Evolutionary conservation across 805 yeast genomes (phyloP).

Genomic region (Wickerhamomyces subpelliculosus): DNA sequence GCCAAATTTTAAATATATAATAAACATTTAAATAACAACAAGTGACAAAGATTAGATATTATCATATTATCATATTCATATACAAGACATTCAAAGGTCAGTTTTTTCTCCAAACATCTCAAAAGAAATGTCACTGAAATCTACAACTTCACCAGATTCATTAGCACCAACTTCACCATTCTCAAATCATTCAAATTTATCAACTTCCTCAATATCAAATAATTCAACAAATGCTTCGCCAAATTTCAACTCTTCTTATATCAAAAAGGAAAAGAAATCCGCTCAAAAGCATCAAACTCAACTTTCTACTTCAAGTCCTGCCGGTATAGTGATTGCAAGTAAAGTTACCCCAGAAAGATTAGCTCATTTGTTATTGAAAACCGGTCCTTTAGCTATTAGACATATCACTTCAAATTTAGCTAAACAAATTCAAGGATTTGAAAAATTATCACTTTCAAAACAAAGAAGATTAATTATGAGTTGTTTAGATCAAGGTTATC

Average conservation of each 20-base stretch:
- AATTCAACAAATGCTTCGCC: constrained; percentile 14
- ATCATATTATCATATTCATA: too few species aligned
- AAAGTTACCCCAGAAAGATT: constrained; percentile 76
- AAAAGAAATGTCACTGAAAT: background rate
- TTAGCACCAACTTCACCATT: constrained; percentile 22
- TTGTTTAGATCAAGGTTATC: constrained; percentile 70
- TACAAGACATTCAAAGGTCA: too few species aligned
- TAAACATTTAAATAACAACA: too few species aligned
- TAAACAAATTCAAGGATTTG: constrained; percentile 70
- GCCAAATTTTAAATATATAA: too few species aligned
- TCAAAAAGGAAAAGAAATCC: constrained; percentile 17
- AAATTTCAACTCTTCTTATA: constrained; percentile 19
- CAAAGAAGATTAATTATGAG: constrained; percentile 88
- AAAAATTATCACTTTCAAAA: constrained; percentile 72
- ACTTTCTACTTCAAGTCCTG: constrained; percentile 76
- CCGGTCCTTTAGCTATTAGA: constrained; percentile 88
- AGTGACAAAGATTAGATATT: too few species aligned
- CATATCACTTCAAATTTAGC: constrained; percentile 78
- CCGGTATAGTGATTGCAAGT: constrained; percentile 81
- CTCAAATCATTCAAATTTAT: constrained; percentile 13
- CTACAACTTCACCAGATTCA: constrained; percentile 15
- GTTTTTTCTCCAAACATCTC: too few species aligned
- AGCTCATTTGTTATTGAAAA: constrained; percentile 56
- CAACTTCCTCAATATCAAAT: constrained; percentile 8
- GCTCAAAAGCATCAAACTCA: constrained; percentile 23